Base-by-base conservation (phyloP, 2,329 filamentous ascomycete species). In the Penicillium sclerotiorum region DNA sequence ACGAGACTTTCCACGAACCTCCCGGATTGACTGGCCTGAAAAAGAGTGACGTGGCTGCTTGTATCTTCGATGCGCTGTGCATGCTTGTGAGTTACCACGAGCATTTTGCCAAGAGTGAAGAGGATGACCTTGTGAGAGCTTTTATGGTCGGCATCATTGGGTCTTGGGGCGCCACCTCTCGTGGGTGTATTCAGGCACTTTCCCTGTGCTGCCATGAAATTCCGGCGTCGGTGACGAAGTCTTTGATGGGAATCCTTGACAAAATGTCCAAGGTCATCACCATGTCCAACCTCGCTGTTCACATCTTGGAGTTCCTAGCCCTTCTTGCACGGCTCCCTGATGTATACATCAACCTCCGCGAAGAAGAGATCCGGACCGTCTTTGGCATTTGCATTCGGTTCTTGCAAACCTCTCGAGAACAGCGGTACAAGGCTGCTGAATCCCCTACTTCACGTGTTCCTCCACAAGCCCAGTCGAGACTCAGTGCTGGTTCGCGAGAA, bases 211-310 rank as follows among this genome's bases (percentile, higher is more conserved):
- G 92, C 68, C 91, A 96, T 63, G 94, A 99, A 70, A 82, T 96
- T 21, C 92, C 94, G 2, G 80, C 88, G 15, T 93, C 93, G 11
- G 89, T 92, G 44, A 90, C 88, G 65, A 95, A 93, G 66, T 87
- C 86, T 17, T 79, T 97, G 52, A 88, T 93, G 38, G 88, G 85
- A 38, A 90, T 97, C 58, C 79, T 99, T 47, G 88, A 92, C 63
- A 93, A 90, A 67, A 95, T 99, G 89, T 88, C 92, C 1, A 90
- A 92, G 61, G 95, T 96, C 63, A 95, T 99, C 63, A 97, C 94
- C 1, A 92, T 96, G 63, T 86, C 90, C 6, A 85, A 92, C 49
- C 88, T 96, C 28, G 91, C 93, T 8, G 88, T 96, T 53, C 94
- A 99, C 65, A 95, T 99, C 53, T 78, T 99, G 42, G 94, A 99